Evolutionary conservation across 2,329 filamentous ascomycete species (phyloP), one percentile per base, ranked within the genome.

Genomic region (Rutstroemia sp.): DNA sequence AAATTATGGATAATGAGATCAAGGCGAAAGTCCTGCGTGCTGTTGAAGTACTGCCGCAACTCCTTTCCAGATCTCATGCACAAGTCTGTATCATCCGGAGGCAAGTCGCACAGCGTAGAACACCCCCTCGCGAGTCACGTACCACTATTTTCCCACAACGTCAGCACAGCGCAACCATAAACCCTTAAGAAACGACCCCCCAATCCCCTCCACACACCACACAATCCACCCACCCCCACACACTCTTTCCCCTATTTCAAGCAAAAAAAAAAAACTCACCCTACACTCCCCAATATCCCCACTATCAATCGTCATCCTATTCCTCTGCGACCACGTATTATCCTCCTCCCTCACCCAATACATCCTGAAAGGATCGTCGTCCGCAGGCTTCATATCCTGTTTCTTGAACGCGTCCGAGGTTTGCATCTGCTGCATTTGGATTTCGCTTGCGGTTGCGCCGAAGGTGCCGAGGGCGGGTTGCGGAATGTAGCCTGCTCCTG

Each of bases 281-380:
- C 80, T 76, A 62, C 75, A 76, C 54, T 76, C 73, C 27, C 76
- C 77, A 65, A 70, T 66, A 61, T 71, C 70, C 41, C 82, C 75
- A 65, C 75, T 73, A 67, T 86, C 82, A 68, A 86, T 81, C 53
- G 80, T 78, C 68, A 76, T 76, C 34, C 82, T 79, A 68, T 76
- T 81, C 67, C 80, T 77, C 69, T 82, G 75, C 38, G 77, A 78
- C 78, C 78, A 85, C 58, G 78, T 76, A 50, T 79, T 78, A 68
- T 86, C 81, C 62, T 79, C 70, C 71, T 86, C 81, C 57, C 80
- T 78, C 63, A 79, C 76, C 72, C 77, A 81, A 71, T 85, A 86
- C 72, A 81, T 78, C 60, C 81, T 80, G 46, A 74, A 75, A 41
- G 78, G 77, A 69, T 84, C 78, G 61, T 82, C 77, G 64, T 85